Evolutionary conservation across 2,329 filamentous ascomycete species (phyloP).

Genomic region (Ophiostoma triangulosporum): DNA sequence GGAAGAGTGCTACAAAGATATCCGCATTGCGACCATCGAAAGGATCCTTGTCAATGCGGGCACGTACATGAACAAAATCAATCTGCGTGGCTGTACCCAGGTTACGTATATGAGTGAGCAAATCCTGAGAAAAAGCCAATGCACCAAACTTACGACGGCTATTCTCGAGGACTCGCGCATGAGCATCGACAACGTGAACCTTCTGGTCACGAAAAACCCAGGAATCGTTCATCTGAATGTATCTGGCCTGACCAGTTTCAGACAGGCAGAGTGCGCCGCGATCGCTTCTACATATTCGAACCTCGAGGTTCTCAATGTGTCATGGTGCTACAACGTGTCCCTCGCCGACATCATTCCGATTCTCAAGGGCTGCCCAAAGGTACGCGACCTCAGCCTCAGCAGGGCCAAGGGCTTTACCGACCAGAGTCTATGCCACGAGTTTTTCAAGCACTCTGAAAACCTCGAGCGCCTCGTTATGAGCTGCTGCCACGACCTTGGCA

Average conservation of each 20-base stretch:
- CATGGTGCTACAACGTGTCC: slow-evolving; percentile 76
- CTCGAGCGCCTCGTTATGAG: slow-evolving; percentile 72
- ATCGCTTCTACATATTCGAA: slow-evolving; percentile 68
- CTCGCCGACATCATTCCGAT: slow-evolving; percentile 65
- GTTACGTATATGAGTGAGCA: slow-evolving; percentile 67
- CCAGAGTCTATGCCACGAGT: slow-evolving; percentile 52
- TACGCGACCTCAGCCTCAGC: slow-evolving; percentile 70
- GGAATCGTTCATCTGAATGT: slow-evolving; percentile 75
- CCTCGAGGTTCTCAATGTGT: slow-evolving; percentile 76
- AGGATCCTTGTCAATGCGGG: slow-evolving; percentile 77
- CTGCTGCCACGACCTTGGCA: slow-evolving; percentile 65
- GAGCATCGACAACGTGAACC: slow-evolving; percentile 69
- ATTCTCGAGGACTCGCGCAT: slow-evolving; percentile 72
- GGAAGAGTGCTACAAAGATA: slow-evolving; percentile 74
- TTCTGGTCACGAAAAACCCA: slow-evolving; percentile 59
- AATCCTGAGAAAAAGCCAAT: slow-evolving; percentile 67
- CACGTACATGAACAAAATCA: slow-evolving; percentile 81
- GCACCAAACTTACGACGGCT: slow-evolving; percentile 74
- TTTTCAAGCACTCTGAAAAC: slow-evolving; percentile 71
- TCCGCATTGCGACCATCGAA: slow-evolving; percentile 69
- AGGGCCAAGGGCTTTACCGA: slow-evolving; percentile 73
- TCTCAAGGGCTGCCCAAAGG: slow-evolving; percentile 54
- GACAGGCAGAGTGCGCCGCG: too few species aligned
- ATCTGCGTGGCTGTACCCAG: slow-evolving; percentile 82
- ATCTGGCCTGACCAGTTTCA: slow-evolving; percentile 65